phyloP scores from a whole-genome alignment of 2,329 filamentous ascomycete species.

The Alternaria alternata region DNA sequence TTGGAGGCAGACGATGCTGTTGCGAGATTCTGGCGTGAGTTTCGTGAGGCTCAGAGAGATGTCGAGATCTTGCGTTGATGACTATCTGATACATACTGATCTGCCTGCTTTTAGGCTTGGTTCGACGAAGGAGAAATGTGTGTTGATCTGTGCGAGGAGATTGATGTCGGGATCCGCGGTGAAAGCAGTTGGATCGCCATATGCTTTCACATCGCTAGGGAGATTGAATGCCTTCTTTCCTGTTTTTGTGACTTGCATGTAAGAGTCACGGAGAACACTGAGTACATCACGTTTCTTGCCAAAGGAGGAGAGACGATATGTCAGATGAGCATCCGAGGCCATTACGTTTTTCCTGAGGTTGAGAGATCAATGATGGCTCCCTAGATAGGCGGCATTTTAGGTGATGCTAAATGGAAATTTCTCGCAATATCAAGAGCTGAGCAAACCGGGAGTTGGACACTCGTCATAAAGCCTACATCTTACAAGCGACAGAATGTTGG shows the following conservation, averaged over 20 bases:
- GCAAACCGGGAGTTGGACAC: neutral
- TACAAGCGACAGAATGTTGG: neutral
- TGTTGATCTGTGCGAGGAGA: slow-evolving; percentile 63
- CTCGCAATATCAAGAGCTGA: neutral
- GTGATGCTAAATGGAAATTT: neutral
- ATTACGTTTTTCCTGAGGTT: slow-evolving; percentile 59
- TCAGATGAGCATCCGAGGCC: slow-evolving; percentile 65
- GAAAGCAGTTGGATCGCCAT: slow-evolving; percentile 31
- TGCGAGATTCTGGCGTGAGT: neutral
- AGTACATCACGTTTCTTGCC: slow-evolving; percentile 53
- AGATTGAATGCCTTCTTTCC: too few relatives aligned
- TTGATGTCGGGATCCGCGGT: slow-evolving; percentile 47
- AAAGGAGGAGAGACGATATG: slow-evolving; percentile 62
- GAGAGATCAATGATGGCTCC: slow-evolving; percentile 68
- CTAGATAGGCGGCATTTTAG: slow-evolving; percentile 62
- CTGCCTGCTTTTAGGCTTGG: slow-evolving; percentile 63
- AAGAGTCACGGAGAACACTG: slow-evolving; percentile 58
- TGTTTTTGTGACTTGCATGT: slow-evolving; percentile 26
- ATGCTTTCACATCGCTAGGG: too few relatives aligned
- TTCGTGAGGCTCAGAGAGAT: slow-evolving; percentile 53
- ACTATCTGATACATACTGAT: slow-evolving; percentile 63
- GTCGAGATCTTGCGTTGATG: slow-evolving; percentile 48
- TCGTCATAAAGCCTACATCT: neutral
- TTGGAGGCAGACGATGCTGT: slow-evolving; percentile 56
- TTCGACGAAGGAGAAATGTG: slow-evolving; percentile 57